Evolutionary conservation across 305 asterid species (phyloP).

Genomic region (Coffea humblotiana): DNA sequence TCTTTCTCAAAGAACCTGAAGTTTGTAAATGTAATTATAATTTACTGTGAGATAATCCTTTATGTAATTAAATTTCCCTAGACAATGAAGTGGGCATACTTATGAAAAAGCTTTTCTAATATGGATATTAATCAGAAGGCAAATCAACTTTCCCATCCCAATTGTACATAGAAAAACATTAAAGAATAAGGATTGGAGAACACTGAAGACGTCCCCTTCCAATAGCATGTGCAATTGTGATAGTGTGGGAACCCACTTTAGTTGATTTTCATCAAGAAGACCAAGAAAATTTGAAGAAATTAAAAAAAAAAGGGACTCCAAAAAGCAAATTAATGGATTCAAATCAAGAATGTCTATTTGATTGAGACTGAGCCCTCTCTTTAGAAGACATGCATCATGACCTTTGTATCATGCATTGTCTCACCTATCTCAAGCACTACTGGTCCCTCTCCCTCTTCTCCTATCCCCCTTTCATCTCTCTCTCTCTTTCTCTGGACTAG

Average conservation of each 20-base stretch:
- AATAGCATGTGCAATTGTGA: constrained; percentile 7
- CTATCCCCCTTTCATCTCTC: not conserved
- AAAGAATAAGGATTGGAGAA: not conserved
- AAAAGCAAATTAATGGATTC: constrained; percentile 26
- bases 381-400: constrained; percentile 85
- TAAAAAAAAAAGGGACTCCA: constrained; percentile 4
- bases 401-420: constrained; percentile 84
- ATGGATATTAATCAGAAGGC: not conserved
- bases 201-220: not conserved
- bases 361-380: constrained; percentile 61
- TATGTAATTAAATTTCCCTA: not conserved
- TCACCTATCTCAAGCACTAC: constrained; percentile 44
- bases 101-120: not conserved
- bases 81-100: not conserved
- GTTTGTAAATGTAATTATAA: not conserved
- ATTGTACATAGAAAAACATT: not conserved
- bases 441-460: constrained; percentile 35
- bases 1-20: not conserved
- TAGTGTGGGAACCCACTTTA: constrained; percentile 33
- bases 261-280: constrained; percentile 27
- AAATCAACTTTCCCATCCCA: not conserved
- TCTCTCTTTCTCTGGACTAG: not conserved
- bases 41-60: not conserved
- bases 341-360: constrained; percentile 38
- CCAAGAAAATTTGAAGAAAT: not conserved